Percentiles rank a stretch among this genome's conserved stretches.
Conservation (phyloP, 208 protist genomes). For the Crithidia thermophila region DNA sequence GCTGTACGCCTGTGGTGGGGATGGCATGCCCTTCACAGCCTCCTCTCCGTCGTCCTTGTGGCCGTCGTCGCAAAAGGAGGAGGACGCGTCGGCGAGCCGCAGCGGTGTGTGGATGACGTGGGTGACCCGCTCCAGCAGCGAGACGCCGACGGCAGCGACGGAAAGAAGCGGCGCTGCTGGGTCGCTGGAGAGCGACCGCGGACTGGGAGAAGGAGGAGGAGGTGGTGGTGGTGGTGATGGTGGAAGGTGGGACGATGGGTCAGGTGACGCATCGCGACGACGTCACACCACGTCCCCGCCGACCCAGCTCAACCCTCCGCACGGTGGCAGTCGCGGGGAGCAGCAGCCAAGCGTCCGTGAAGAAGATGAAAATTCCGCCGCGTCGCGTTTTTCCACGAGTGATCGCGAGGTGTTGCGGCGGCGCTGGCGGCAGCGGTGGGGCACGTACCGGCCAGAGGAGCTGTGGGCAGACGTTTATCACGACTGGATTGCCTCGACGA, state of each 20-base stretch:
- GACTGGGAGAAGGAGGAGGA: too few relatives aligned
- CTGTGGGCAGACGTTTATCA: conserved; percentile 30
- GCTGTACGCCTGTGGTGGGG: not conserved
- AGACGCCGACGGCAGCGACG: too few relatives aligned
- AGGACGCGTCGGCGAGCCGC: not conserved
- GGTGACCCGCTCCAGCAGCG: conserved; percentile 1
- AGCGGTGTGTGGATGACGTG: conserved; percentile 9
- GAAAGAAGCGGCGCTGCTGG: too few relatives aligned
- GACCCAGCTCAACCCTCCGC: not conserved
- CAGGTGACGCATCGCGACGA: too few relatives aligned
- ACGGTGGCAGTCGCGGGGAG: not conserved
- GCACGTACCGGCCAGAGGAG: conserved; percentile 5
- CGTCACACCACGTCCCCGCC: too few relatives aligned
- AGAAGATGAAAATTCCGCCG: not conserved
- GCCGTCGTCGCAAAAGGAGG: not conserved
- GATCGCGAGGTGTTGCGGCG: not conserved
- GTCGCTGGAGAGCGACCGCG: too few relatives aligned
- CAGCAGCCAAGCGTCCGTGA: not conserved
- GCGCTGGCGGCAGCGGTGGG: conserved; percentile 12
- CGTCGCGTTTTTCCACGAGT: not conserved
- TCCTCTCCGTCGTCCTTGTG: too few relatives aligned
- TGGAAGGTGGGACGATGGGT: too few relatives aligned
- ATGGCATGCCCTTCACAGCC: too few relatives aligned
- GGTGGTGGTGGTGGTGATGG: too few relatives aligned
- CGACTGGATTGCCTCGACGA: conserved; percentile 31